phyloP scores from a whole-genome alignment of 1,284 basidiomycete species.

The Austropuccinia psidii region DNA sequence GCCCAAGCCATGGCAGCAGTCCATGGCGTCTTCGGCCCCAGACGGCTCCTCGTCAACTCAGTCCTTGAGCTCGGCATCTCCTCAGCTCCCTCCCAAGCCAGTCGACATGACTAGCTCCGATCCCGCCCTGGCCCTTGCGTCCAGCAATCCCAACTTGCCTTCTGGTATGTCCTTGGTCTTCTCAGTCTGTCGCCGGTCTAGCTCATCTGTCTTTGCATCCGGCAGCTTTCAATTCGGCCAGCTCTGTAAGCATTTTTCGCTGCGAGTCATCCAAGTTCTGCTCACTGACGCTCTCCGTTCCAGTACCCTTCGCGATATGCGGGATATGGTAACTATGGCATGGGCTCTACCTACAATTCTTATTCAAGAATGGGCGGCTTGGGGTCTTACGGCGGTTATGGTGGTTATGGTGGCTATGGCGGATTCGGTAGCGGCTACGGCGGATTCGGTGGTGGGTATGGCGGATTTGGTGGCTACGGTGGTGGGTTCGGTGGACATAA shows the following conservation, averaged over 20 bases:
- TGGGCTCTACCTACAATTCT: constrained; percentile 43
- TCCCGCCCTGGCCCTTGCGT: neutral
- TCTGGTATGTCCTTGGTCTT: neutral
- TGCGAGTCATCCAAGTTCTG: neutral
- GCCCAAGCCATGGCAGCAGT: constrained; percentile 22
- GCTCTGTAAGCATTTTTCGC: neutral
- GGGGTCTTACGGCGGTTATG: constrained; percentile 50
- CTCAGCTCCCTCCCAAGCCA: constrained; percentile 11
- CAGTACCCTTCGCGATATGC: constrained; percentile 8
- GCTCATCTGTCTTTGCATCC: neutral
- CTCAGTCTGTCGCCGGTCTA: neutral
- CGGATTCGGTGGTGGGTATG: constrained; percentile 51
- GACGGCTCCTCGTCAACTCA: neutral
- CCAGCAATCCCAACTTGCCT: neutral
- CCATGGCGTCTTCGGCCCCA: neutral
- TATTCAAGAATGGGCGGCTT: constrained; percentile 41
- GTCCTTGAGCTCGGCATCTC: neutral
- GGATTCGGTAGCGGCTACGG: constrained; percentile 50
- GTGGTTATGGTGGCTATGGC: constrained; percentile 48
- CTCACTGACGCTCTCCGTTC: neutral
- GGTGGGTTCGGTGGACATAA: constrained; percentile 40
- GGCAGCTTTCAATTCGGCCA: neutral
- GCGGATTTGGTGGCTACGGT: constrained; percentile 45
- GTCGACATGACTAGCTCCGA: neutral
- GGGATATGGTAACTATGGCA: neutral